These are phyloP conservation scores for Cupressus sempervirens DNA, from an alignment of 75 land plant genomes.

Conservation along the genomic window DNA sequence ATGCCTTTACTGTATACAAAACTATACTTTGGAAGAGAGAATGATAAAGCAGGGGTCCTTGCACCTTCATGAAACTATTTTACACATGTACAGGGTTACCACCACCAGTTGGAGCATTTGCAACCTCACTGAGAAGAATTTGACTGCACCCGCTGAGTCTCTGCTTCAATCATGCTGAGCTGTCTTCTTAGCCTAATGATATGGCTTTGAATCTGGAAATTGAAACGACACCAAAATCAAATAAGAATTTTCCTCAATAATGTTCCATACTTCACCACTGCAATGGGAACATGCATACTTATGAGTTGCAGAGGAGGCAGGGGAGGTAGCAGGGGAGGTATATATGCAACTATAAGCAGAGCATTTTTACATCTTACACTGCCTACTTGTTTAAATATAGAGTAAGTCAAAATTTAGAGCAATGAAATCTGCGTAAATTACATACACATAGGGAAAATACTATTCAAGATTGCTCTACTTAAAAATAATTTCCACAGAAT, in stretches of 20 bases:
- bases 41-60: background rate
- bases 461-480: background rate
- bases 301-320: background rate
- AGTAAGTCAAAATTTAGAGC: background rate
- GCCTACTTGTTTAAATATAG: background rate
- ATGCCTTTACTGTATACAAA: background rate
- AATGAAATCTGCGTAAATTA: background rate
- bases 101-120: background rate
- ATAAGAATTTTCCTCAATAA: background rate
- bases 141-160: background rate
- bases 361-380: background rate
- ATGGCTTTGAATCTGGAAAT: constrained; percentile 10
- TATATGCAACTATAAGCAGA: background rate
- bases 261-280: background rate
- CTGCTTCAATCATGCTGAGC: background rate
- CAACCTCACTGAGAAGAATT: background rate
- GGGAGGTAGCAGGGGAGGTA: background rate
- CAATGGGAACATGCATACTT: background rate
- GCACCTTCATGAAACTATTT: constrained; percentile 1
- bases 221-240: background rate
- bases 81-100: background rate
- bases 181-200: background rate
- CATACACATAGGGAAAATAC: background rate
- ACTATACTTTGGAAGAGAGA: background rate
- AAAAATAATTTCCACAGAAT: background rate